Base-by-base conservation (phyloP, 768 basidiomycete species). In the Boletus insuetus region DNA sequence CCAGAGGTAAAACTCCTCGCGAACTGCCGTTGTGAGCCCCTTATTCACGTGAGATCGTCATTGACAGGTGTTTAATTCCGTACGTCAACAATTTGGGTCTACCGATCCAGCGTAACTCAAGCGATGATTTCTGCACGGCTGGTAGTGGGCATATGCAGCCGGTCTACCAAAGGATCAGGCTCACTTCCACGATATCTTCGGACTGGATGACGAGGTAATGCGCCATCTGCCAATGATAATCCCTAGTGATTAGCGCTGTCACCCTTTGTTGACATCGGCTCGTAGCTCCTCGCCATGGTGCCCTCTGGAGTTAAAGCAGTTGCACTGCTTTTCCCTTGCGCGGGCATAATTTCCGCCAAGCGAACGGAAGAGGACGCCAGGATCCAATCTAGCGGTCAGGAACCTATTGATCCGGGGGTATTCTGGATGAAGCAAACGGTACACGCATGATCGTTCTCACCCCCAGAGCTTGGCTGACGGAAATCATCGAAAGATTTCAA, bases 391-490 rank as follows among this genome's bases (percentile, higher is more conserved):
- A 75, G 77, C 41, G 83, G 68, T 6, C 74, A 77, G 51, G 74
- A 71, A 11, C 69, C 73, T 0, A 64, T 90, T 5, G 84, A 91
- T 61, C 79, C 82, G 6, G 83, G 82, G 0, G 73, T 96, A 6
- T 75, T 94, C 61, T 97, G 85, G 81, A 91, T 96, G 74, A 93
- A 92, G 69, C 94, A 97, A 69, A 96, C 89, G 49, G 93, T 91
- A 53, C 32, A 79, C 66, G 12, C 40, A 31, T 43, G 3, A 14
- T 44, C 29, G 2, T 6, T 20, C 20, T 50, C 13, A 7, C 17
- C 4, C 37, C 39, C 11, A 26, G 11, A 14, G 6, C 10, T 20
- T 42, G 13, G 26, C 56, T 49, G 47, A 53, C 34, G n/a, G 19
- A 38, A 17, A 17, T 24, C 54, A 6, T 37, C 17, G 48, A 20